Conservation (phyloP, 495 filamentous ascomycete genomes). For the Arthonia radiata region DNA sequence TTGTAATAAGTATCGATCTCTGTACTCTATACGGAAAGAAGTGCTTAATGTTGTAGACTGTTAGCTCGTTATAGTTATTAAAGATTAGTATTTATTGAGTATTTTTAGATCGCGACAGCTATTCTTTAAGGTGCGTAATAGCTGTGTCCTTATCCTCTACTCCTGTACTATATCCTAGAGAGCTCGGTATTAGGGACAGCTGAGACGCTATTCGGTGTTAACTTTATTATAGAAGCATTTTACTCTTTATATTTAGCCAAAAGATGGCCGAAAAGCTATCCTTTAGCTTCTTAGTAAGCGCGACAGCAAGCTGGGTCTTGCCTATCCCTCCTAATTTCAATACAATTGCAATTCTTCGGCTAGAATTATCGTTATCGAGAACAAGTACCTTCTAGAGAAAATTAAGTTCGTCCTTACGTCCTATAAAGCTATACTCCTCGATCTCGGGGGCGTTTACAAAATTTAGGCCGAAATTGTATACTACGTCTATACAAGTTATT, state of each 20-base stretch:
- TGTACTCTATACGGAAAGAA: no score
- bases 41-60: no score
- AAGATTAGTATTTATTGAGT: no score
- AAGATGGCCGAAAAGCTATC: constrained; percentile 6
- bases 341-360: constrained; percentile 1
- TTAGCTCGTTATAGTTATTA: no score
- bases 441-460: constrained; percentile 2
- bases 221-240: constrained; percentile 1
- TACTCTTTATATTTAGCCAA: constrained; percentile 7
- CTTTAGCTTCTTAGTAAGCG: constrained; percentile 3
- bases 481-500: no score
- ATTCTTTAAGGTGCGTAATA: no score
- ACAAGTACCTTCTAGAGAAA: constrained; percentile 1
- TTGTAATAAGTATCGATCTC: no score
- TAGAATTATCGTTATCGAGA: constrained; percentile 1
- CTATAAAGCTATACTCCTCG: constrained; percentile 1
- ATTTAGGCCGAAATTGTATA: constrained; percentile 1
- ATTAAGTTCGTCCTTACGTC: constrained; percentile 1
- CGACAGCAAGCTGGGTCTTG: constrained; percentile 4
- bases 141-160: no score
- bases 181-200: neutral
- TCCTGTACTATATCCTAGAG: neutral
- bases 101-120: no score
- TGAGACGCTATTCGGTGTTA: neutral
- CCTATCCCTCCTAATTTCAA: constrained; percentile 4